Evolutionary conservation across 495 filamentous ascomycete genomes (phyloP), one percentile per base, ranked within the genome.

Genomic region (Penicillium paxilli): DNA sequence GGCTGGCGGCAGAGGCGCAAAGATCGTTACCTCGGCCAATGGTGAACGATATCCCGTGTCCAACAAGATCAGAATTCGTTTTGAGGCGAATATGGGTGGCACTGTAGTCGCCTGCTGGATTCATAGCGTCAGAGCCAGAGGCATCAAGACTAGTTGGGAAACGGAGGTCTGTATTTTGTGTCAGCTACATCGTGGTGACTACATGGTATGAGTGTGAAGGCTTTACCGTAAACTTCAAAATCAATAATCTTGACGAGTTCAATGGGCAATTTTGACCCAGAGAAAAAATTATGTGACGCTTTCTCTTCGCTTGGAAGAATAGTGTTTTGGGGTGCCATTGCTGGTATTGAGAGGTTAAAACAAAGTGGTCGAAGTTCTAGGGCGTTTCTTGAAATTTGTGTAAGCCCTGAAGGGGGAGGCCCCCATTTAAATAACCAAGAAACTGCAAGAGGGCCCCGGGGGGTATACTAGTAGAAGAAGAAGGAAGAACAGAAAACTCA

Each of bases 101-200:
- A 2, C 85, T 88, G 68, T 91, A 91, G 72, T 92, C 88, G 24
- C 87, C 85, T 8, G 89, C 87, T 17, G 83, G 82, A 67, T 92
- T 91, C 89, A 92, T 92, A 62, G 89, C 89, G 76, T 92, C 89
- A 5, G 88, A 91, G 54, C 89, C 89, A 0, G 85, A 89, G 69
- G 87, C 88, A 71, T 91, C 86, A 7, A 92, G 79, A 26, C 88
- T 91, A n/a, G 89, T 92, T 76, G 79, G 50, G 42, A 52, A 30
- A 9, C 26, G 26, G 9, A 30, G 12, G 26, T 30, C 26, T 30
- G 12, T 30, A 30, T 30, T 12, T 12, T 9, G 26, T 8, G 1
- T 30, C 12, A 30, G 12, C 12, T n/a, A n/a, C n/a, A n/a, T 9
- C 26, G 8, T 30, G 26, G 9, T 12, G 12, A 30, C 9, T 2